Evolutionary conservation across 1,284 basidiomycete genomes (phyloP).

Genomic region (Sparassis latifolia): DNA sequence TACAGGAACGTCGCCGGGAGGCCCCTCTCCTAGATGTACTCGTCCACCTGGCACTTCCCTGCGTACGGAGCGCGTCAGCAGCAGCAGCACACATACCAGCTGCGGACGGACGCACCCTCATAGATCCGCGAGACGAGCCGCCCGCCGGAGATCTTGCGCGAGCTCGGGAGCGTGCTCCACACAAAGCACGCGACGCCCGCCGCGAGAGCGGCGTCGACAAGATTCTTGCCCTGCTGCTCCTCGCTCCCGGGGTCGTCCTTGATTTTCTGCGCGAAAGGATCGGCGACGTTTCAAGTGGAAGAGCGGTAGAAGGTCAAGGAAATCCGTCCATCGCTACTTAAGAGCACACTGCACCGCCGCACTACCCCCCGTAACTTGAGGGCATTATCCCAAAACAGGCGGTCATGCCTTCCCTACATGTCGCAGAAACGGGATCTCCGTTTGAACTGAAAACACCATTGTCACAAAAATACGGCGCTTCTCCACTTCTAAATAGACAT

Average conservation of each 20-base stretch:
- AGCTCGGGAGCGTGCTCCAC: slow-evolving; percentile 21
- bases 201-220: slow-evolving; percentile 16
- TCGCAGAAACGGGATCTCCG: too few relatives aligned
- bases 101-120: slow-evolving; percentile 9
- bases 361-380: too few relatives aligned
- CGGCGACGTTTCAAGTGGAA: too few relatives aligned
- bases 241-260: slow-evolving; percentile 19
- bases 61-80: neutral
- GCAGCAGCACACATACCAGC: neutral
- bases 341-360: too few relatives aligned
- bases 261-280: slow-evolving; percentile 11
- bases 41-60: slow-evolving; percentile 20
- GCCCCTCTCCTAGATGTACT: slow-evolving; percentile 15
- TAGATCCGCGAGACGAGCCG: slow-evolving; percentile 19
- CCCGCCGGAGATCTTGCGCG: slow-evolving; percentile 15
- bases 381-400: too few relatives aligned
- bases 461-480: too few relatives aligned
- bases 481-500: too few relatives aligned
- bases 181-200: slow-evolving; percentile 15
- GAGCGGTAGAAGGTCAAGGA: neutral
- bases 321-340: neutral
- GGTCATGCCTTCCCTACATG: too few relatives aligned
- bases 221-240: slow-evolving; percentile 19
- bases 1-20: slow-evolving; percentile 13
- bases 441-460: too few relatives aligned